These are phyloP conservation scores for sweet orange (Citrus sinensis) DNA, from an alignment of 345 rosid genomes.

Conservation along the genomic window DVS_A1.0 CM039166.1:23704501-23705000, in stretches of 20 bases:
- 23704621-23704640: constrained; percentile 14
- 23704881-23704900: constrained; percentile 40
- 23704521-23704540: neutral
- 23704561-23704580: neutral
- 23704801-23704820: neutral
- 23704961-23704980: constrained; percentile 90
- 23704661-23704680: constrained; percentile 82
- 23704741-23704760: constrained; percentile 3
- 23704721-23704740: constrained; percentile 67
- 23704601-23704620: neutral
- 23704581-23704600: neutral
- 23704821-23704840: constrained; percentile 11
- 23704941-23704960: constrained; percentile 94
- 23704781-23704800: neutral
- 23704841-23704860: constrained; percentile 54
- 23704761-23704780: neutral
- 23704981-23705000: constrained; percentile 93
- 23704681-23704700: constrained; percentile 96
- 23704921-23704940: constrained; percentile 73
- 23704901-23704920: constrained; percentile 63
- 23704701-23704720: constrained; percentile 83
- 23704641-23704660: constrained; percentile 86
- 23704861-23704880: constrained; percentile 57
- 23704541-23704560: neutral
- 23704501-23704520: neutral